A percentile compares a stretch with the other conserved stretches of the same genome.
Evolutionary conservation across 2,329 filamentous ascomycete genomes (phyloP).

Genomic region (Ceratocystis ficicola): DNA sequence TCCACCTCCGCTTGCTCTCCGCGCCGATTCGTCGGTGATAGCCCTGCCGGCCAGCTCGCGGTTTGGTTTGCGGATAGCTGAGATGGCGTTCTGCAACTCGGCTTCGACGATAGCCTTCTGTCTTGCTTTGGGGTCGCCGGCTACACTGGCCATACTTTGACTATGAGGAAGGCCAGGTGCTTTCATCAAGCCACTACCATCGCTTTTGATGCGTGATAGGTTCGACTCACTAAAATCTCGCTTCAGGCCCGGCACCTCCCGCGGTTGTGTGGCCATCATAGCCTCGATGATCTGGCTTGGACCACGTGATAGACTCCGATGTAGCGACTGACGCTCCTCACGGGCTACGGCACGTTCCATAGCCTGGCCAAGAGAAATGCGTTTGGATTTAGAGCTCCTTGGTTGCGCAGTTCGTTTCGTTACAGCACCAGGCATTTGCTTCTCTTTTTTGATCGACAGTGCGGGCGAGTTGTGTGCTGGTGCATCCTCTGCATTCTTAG

Average conservation of each 20-base stretch:
- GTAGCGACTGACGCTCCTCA: slow-evolving; percentile 22
- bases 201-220: slow-evolving; percentile 35
- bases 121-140: slow-evolving; percentile 45
- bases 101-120: slow-evolving; percentile 57
- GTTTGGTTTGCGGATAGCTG: slow-evolving; percentile 62
- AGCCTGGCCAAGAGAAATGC: slow-evolving; percentile 30
- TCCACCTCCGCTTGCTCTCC: slow-evolving; percentile 37
- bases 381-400: slow-evolving; percentile 52
- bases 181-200: slow-evolving; percentile 28
- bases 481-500: slow-evolving; percentile 24
- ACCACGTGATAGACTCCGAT: slow-evolving; percentile 44
- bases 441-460: slow-evolving; percentile 35
- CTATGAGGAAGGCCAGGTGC: slow-evolving; percentile 33
- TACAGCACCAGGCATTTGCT: slow-evolving; percentile 41
- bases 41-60: slow-evolving; percentile 55
- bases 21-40: slow-evolving; percentile 55
- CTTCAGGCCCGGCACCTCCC: slow-evolving; percentile 47
- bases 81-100: slow-evolving; percentile 62
- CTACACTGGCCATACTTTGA: slow-evolving; percentile 37
- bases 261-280: slow-evolving; percentile 57
- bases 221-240: slow-evolving; percentile 53
- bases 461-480: slow-evolving; percentile 35
- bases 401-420: slow-evolving; percentile 42
- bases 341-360: slow-evolving; percentile 18
- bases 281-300: slow-evolving; percentile 49